Base-by-base conservation (phyloP, 2,329 filamentous ascomycete species). In the Ophiognomonia clavigignenti-juglandacearum region DNA sequence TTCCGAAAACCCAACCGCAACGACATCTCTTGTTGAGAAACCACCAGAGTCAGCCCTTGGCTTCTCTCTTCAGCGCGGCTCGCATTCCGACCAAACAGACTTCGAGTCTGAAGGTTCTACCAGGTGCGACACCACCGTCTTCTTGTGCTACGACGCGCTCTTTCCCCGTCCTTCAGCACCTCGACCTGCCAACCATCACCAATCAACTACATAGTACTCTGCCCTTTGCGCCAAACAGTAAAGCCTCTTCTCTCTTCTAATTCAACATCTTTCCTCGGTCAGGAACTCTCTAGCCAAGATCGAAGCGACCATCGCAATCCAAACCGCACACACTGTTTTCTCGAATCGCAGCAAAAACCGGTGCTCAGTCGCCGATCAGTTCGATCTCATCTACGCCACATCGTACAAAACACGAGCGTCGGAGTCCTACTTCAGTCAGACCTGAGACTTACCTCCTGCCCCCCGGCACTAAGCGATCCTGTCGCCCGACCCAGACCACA, bases 51-150 rank as follows among this genome's bases (percentile, higher is more conserved):
- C 38, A 23, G 14, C 8, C n/a, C 9, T 7, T 18, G 14, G 14
- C 16, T 34, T 16, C 14, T 20, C 9, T 13, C 16, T 36, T 36
- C 18, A 20, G n/a, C n/a, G n/a, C n/a, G 18, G 34, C 45, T 39
- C 40, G 37, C 40, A 51, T 40, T 43, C 19, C 31, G 39, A 18
- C 40, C 41, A 48, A 24, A 22, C 40, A 51, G 20, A 39, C 14
- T 43, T 26, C 19, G 23, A 32, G 23, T 13, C 14, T 18, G 20
- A 31, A 40, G 31, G 35, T 43, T 35, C 31, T 38, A 43, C 44
- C 14, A 43, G 9, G 40, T 26, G 31, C 40, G 26, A 26, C 40
- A 27, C 24, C 22, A 14, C 39, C 23, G 29, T 41, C 40, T 35
- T 31, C 29, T 22, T 34, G 47, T 46, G 34, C 39, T 37, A 46